These are phyloP conservation scores for Narthecium ossifragum DNA, from an alignment of 106 monocot genomes.

Conservation along the genomic window DNA sequence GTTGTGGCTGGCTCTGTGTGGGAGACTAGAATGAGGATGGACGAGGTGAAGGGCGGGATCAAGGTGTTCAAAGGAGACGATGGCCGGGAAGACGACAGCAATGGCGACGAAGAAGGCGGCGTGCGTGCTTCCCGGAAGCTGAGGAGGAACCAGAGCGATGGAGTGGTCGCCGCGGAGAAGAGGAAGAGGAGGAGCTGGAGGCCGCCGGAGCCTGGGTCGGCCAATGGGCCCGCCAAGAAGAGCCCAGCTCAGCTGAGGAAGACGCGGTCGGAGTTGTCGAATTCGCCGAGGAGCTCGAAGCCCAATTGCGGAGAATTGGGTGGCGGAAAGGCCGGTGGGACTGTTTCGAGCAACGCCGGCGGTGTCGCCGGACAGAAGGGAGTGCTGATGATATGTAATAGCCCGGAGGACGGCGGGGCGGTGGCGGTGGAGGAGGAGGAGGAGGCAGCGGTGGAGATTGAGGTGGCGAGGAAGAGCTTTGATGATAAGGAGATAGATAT, in stretches of 20 bases:
- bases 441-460: slow-evolving; percentile 22
- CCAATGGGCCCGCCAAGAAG: slow-evolving; percentile 5
- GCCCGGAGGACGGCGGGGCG: not conserved
- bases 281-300: not conserved
- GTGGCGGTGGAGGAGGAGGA: slow-evolving; percentile 5
- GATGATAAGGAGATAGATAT: slow-evolving; percentile 61
- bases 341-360: not conserved
- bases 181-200: slow-evolving; percentile 80
- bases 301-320: not conserved
- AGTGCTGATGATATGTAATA: slow-evolving; percentile 3
- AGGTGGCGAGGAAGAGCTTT: slow-evolving; percentile 27
- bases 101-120: slow-evolving; percentile 29
- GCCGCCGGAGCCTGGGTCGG: slow-evolving; percentile 24
- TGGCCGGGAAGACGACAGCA: not conserved
- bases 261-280: slow-evolving; percentile 12
- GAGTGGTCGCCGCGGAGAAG: slow-evolving; percentile 10
- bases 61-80: slow-evolving; percentile 65
- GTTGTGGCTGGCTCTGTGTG: slow-evolving; percentile 62
- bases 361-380: slow-evolving; percentile 1
- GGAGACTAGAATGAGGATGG: slow-evolving; percentile 84
- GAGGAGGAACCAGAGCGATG: slow-evolving; percentile 48
- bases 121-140: slow-evolving; percentile 27
- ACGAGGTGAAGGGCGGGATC: slow-evolving; percentile 74
- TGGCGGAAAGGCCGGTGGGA: not conserved
- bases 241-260: slow-evolving; percentile 23